Evolutionary conservation across 495 filamentous ascomycete genomes (phyloP).

Genomic region (Annulohypoxylon moriforme): DNA sequence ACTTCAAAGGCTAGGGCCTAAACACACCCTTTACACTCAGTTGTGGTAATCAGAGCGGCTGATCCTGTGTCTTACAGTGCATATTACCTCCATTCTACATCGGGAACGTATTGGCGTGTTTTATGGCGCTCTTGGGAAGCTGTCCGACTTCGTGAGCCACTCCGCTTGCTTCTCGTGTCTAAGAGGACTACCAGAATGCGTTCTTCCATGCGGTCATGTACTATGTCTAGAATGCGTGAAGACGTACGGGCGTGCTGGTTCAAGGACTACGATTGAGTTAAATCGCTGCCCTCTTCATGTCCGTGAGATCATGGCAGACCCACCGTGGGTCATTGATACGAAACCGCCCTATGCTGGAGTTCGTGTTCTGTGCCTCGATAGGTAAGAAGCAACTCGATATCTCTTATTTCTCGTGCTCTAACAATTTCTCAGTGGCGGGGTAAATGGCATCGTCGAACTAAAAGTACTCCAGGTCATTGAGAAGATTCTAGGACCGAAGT

Average conservation of each 20-base stretch:
- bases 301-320: constrained; percentile 1
- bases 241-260: neutral
- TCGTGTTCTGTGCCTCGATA: constrained; percentile 4
- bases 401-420: neutral
- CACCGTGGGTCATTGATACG: neutral
- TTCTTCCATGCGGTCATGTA: constrained; percentile 3
- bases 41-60: neutral
- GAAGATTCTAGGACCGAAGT: neutral
- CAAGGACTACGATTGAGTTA: neutral
- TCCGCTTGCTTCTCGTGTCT: constrained; percentile 8
- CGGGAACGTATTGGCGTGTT: neutral
- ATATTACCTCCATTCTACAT: constrained; percentile 2
- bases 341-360: neutral
- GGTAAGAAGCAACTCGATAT: neutral
- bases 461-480: constrained; percentile 2
- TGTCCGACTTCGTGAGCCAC: neutral
- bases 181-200: constrained; percentile 5
- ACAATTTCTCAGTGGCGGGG: neutral
- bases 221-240: neutral
- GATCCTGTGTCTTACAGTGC: neutral
- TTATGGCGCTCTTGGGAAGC: neutral
- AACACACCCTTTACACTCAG: neutral
- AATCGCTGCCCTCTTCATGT: constrained; percentile 1
- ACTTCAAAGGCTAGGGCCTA: neutral
- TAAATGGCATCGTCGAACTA: neutral